Percentiles rank a stretch among this genome's conserved stretches.
Evolutionary conservation across 257 asterid species (phyloP).

Genomic region (Solanum rostratum): DNA sequence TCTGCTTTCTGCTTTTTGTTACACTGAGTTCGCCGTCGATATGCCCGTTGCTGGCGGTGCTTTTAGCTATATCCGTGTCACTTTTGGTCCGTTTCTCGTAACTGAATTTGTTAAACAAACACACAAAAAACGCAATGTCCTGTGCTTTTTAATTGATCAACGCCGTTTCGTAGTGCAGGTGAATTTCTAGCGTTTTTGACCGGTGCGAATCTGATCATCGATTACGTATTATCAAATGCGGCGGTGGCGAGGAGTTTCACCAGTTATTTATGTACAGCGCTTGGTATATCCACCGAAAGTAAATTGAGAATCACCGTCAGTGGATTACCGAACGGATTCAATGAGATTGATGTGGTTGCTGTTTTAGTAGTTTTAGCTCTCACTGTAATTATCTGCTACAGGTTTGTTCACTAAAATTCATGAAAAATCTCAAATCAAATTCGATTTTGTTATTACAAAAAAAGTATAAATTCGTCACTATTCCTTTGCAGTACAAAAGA

Average conservation of each 20-base stretch:
- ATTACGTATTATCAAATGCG: conserved; percentile 88
- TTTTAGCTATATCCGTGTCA: conserved; percentile 83
- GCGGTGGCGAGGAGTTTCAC: conserved; percentile 96
- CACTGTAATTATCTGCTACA: conserved; percentile 77
- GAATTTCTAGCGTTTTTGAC: conserved; percentile 81
- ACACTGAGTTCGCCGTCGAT: conserved; percentile 94
- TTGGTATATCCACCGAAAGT: conserved; percentile 37
- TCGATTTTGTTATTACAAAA: background rate
- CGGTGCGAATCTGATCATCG: conserved; percentile 74
- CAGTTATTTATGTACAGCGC: conserved; percentile 55
- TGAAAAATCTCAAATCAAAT: background rate
- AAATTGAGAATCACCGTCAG: conserved; percentile 39
- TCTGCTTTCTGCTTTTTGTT: conserved; percentile 89
- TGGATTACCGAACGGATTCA: conserved; percentile 61
- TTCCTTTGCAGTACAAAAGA: conserved; percentile 53
- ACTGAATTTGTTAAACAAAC: background rate
- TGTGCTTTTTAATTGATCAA: background rate
- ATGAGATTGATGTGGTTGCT: conserved; percentile 69
- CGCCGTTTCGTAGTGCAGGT: conserved; percentile 14
- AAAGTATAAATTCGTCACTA: background rate
- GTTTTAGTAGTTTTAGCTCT: conserved; percentile 60
- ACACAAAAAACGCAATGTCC: background rate
- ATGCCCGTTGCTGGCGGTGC: conserved; percentile 99
- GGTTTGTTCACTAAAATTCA: conserved; percentile 19
- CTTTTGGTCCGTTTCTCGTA: conserved; percentile 39